Evolutionary conservation across 495 filamentous ascomycete genomes (phyloP).

Genomic region (Penicillium odoratum): DNA sequence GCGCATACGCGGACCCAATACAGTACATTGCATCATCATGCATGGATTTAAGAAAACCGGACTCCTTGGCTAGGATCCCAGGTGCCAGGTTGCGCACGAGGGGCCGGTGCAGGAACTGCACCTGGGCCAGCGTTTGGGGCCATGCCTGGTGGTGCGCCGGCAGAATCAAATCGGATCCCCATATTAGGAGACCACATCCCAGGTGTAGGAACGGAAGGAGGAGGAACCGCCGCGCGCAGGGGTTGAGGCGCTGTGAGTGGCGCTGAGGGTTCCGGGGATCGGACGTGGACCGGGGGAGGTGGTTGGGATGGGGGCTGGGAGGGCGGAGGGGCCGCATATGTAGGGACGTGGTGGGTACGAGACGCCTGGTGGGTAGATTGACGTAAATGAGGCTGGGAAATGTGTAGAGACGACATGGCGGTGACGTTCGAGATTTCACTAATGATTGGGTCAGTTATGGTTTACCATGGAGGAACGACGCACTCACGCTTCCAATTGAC

Average conservation of each 20-base stretch:
- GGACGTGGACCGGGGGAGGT: conserved; percentile 34
- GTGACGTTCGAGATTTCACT: conserved; percentile 61
- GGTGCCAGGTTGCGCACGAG: conserved; percentile 21
- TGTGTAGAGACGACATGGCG: conserved; percentile 60
- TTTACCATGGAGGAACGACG: not conserved
- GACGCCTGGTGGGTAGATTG: conserved; percentile 27
- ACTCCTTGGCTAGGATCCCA: conserved; percentile 68
- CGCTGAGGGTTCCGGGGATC: conserved; percentile 21
- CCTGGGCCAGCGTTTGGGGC: conserved; percentile 14
- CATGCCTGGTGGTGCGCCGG: conserved; percentile 19
- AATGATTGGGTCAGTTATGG: conserved; percentile 15
- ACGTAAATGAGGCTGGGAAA: conserved; percentile 46
- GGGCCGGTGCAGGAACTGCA: conserved; percentile 16
- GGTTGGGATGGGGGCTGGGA: conserved; percentile 29
- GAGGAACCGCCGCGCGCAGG: conserved; percentile 51
- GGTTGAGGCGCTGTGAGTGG: conserved; percentile 58
- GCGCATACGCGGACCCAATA: not conserved
- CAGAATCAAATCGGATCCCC: conserved; percentile 69
- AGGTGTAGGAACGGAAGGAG: conserved; percentile 52
- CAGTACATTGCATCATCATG: not conserved
- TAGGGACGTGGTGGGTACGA: conserved; percentile 22
- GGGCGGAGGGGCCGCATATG: conserved; percentile 25
- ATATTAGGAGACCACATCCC: conserved; percentile 78
- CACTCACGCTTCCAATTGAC: conserved; percentile 65
- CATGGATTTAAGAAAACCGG: conserved; percentile 22